Evolutionary conservation across 176 grass and related monocot species (phyloP).

Genomic region (Rhynchospora pubera): DNA sequence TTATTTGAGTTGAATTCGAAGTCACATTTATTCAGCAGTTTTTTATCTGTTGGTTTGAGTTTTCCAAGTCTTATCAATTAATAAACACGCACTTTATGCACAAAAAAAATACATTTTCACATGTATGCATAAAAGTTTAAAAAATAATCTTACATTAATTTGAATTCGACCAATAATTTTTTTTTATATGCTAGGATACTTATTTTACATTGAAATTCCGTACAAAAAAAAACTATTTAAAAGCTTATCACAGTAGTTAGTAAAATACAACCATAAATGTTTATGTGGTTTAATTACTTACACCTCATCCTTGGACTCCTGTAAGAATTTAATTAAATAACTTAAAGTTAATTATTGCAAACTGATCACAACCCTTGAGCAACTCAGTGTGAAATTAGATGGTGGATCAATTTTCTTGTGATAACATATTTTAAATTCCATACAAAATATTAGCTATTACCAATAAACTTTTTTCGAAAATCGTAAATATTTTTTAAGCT

Average conservation of each 20-base stretch:
- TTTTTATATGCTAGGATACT: not conserved
- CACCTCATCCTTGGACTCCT: not conserved
- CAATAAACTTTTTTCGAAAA: not conserved
- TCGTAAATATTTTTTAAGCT: not conserved
- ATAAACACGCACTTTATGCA: not conserved
- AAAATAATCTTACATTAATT: not conserved
- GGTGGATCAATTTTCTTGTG: too few relatives aligned
- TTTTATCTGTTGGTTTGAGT: not conserved
- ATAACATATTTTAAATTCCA: not conserved
- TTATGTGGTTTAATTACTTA: too few relatives aligned
- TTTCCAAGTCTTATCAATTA: not conserved
- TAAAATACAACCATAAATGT: not conserved
- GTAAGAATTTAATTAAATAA: not conserved
- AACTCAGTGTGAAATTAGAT: not conserved
- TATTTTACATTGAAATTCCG: not conserved
- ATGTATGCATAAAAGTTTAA: not conserved
- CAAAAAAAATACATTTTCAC: too few relatives aligned
- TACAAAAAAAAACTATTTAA: not conserved
- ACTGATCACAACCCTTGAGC: not conserved
- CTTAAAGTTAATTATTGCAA: not conserved
- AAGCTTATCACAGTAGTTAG: not conserved
- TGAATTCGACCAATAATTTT: not conserved
- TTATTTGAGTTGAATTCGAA: not conserved
- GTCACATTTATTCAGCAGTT: not conserved
- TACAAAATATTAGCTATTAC: not conserved